A percentile compares a stretch with the other conserved stretches of the same genome.
Evolutionary conservation across 768 basidiomycete genomes (phyloP).

Genomic region (Boletus rubescentipes): DNA sequence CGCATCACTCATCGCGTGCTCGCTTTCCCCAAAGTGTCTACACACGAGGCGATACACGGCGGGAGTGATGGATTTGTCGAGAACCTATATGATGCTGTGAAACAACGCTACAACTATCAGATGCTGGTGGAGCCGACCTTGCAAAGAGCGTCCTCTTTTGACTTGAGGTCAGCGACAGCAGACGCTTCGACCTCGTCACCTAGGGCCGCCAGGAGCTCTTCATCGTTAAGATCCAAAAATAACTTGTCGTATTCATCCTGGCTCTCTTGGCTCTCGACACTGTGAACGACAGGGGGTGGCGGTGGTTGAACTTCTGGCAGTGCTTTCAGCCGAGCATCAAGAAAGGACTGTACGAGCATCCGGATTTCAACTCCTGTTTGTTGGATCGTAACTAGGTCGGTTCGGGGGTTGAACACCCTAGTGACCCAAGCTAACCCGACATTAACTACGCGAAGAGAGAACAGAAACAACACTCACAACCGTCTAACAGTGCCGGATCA

Average conservation of each 20-base stretch:
- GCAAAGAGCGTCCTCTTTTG: conserved; percentile 49
- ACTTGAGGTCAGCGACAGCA: conserved; percentile 31
- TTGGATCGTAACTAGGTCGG: conserved; percentile 41
- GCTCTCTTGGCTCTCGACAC: conserved; percentile 59
- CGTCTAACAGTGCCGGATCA: conserved; percentile 55
- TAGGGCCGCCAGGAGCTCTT: conserved; percentile 54
- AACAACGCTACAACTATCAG: not conserved
- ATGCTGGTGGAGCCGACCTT: conserved; percentile 38
- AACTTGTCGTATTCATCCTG: conserved; percentile 72
- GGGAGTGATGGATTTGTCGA: conserved; percentile 49
- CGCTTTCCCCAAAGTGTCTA: conserved; percentile 42
- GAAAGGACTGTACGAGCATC: conserved; percentile 57
- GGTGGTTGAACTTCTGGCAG: conserved; percentile 42
- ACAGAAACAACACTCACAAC: conserved; percentile 40
- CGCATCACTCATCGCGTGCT: conserved; percentile 17
- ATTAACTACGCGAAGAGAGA: conserved; percentile 7
- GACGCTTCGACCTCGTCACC: conserved; percentile 34
- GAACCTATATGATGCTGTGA: conserved; percentile 36
- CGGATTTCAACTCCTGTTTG: conserved; percentile 55
- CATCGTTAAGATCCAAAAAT: conserved; percentile 62
- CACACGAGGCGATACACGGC: conserved; percentile 56
- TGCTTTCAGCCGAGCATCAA: conserved; percentile 52
- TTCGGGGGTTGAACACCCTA: conserved; percentile 45
- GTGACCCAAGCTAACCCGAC: conserved; percentile 53
- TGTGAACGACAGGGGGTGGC: conserved; percentile 28